phyloP scores from a whole-genome alignment of 148 eudicot genomes.

The Rhododendron simsii region DNA sequence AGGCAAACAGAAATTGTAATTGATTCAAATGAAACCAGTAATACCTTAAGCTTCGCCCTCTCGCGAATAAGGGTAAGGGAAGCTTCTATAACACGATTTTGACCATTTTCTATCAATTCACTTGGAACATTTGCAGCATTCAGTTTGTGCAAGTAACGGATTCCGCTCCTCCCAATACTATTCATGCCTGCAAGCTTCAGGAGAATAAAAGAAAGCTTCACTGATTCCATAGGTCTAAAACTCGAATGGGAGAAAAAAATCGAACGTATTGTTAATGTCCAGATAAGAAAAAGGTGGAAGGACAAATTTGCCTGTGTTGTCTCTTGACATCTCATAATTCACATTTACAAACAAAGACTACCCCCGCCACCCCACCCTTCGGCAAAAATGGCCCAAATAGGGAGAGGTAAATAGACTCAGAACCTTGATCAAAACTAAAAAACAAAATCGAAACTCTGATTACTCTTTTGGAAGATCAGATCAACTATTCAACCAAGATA shows the following conservation, averaged over 20 bases:
- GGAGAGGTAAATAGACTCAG: too few relatives aligned
- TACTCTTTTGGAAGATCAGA: background rate
- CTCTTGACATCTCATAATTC: background rate
- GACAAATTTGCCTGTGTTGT: background rate
- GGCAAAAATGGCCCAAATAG: background rate
- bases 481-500: background rate
- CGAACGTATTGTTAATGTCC: background rate
- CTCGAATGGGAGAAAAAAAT: background rate
- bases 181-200: constrained; percentile 44
- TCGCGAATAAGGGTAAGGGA: constrained; percentile 96
- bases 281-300: background rate
- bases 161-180: constrained; percentile 55
- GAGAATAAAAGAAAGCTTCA: background rate
- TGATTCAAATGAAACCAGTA: background rate
- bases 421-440: background rate
- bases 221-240: background rate
- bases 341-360: background rate
- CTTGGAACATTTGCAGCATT: constrained; percentile 66
- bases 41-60: constrained; percentile 92
- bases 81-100: constrained; percentile 85
- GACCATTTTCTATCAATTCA: constrained; percentile 74
- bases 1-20: background rate
- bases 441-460: background rate
- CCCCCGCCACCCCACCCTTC: background rate
- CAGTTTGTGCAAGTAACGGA: constrained; percentile 57